Evolutionary conservation across 2,329 filamentous ascomycete genomes (phyloP), one percentile per base, ranked within the genome.

Genomic region (Colletotrichum lindemuthianum): DNA sequence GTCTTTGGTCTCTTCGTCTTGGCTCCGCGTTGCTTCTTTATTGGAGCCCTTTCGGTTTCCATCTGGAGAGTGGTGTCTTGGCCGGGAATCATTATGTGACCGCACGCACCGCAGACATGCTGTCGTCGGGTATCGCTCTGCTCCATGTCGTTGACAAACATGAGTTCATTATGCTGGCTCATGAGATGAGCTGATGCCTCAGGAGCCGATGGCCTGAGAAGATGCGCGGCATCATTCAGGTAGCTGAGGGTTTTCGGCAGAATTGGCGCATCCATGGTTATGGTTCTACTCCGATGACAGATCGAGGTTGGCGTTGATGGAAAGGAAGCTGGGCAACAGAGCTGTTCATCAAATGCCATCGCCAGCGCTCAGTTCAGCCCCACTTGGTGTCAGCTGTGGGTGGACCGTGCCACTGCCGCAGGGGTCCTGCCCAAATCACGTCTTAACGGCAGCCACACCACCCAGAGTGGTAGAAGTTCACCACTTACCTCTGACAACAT

Each of bases 181-280:
- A 90, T 86, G 43, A 90, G 76, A 72, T 86, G 82, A 11, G 86
- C 85, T 12, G 88, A 88, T 1, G 81, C 84, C 67, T 84, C 80
- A 1, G 88, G 87, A 1, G 86, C 81, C 2, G 80, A 74, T 10
- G 75, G 72, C 3, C 81, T 77, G 13, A 90, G 77, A 9, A 89
- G 74, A 75, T 90, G 84, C 2, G 87, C 86, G 1, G 87, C 86
- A 71, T 89, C 82, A 10, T 83, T 85, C 3, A 90, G 80, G 66
- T 82, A 88, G 10, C 71, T 71, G 45, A 82, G 60, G 48, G 67
- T 60, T 24, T 37, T 37, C 9, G 60, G 54, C 10, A 65, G 32
- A 40, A 15, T 56, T 33, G 50, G 50, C 1, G 13, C 33, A 24
- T 66, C 63, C 63, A 66, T 66, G 15, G 9, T 45, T 10, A 3